Conservation (phyloP, 352 stramenopile species). For the Globisporangium cystogenes region DNA sequence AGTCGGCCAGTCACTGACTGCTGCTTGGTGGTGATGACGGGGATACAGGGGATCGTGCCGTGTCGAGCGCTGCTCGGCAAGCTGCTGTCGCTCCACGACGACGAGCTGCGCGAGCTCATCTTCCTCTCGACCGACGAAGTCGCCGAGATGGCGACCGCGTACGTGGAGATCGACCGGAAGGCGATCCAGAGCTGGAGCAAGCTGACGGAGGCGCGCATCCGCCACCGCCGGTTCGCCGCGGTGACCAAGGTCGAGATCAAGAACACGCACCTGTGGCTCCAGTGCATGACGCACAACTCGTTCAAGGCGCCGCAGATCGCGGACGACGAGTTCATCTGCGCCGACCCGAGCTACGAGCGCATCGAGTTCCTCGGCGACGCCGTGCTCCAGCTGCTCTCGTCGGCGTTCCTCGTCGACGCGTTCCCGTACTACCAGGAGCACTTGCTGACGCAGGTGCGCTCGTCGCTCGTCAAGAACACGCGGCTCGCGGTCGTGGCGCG, state of each 20-base stretch:
- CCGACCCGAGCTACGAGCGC: conserved; percentile 74
- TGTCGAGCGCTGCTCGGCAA: conserved; percentile 58
- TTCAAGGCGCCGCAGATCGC: conserved; percentile 72
- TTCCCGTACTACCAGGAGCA: conserved; percentile 82
- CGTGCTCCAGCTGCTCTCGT: conserved; percentile 77
- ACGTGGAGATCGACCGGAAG: conserved; percentile 46
- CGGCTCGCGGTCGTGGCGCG: conserved; percentile 58
- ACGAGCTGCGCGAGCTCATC: conserved; percentile 47
- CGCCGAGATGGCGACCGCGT: conserved; percentile 27
- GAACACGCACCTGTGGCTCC: conserved; percentile 72
- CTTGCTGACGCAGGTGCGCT: conserved; percentile 70
- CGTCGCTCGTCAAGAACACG: conserved; percentile 82
- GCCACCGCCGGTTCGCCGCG: conserved; percentile 48
- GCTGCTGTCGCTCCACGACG: conserved; percentile 51
- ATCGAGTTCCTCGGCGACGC: conserved; percentile 85
- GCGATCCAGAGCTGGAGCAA: conserved; percentile 51
- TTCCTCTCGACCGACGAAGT: conserved; percentile 60
- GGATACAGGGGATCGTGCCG: conserved; percentile 41
- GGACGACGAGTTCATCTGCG: conserved; percentile 56
- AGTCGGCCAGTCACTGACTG: not conserved
- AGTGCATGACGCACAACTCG: conserved; percentile 70
- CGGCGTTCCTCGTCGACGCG: conserved; percentile 69
- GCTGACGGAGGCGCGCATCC: conserved; percentile 28
- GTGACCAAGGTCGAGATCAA: conserved; percentile 46
- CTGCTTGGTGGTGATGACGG: not conserved